Percentiles rank a stretch among this genome's conserved stretches.
These are phyloP conservation scores for Hymenoscyphus fraxineus DNA, from an alignment of 2,329 filamentous ascomycete genomes.

Conservation along the genomic window DNA sequence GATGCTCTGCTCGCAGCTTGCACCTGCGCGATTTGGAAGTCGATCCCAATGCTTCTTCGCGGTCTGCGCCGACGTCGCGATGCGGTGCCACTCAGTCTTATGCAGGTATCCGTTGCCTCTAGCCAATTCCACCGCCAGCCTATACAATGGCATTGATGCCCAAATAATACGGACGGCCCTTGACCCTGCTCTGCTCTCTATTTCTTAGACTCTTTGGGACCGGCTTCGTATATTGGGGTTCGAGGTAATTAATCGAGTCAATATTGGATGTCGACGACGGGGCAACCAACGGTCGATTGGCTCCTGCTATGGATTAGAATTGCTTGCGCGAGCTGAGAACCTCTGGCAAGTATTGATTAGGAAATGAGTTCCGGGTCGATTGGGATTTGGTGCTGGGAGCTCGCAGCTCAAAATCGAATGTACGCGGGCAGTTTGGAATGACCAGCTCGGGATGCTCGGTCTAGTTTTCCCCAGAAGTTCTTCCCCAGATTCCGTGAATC, in stretches of 20 bases:
- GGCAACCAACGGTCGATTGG: conserved; percentile 1
- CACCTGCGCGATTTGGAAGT: conserved; percentile 18
- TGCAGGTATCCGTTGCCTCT: conserved; percentile 31
- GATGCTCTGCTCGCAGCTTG: conserved; percentile 6
- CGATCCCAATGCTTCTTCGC: conserved; percentile 14
- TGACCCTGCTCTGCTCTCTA: conserved; percentile 11
- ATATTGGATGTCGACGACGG: conserved; percentile 7
- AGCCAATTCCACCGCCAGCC: conserved; percentile 19
- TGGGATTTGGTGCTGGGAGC: conserved; percentile 14
- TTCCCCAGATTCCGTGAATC: not conserved
- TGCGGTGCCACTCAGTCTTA: conserved; percentile 26
- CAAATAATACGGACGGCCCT: conserved; percentile 21
- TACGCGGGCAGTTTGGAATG: not conserved
- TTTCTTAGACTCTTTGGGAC: conserved; percentile 1
- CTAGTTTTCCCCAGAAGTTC: not conserved
- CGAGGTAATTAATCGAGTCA: conserved; percentile 1
- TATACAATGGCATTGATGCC: conserved; percentile 31
- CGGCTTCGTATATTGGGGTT: not conserved
- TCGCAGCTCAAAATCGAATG: not conserved
- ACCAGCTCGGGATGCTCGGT: not conserved
- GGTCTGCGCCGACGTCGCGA: conserved; percentile 11
- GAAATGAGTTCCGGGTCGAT: conserved; percentile 14
- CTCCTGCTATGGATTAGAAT: not conserved
- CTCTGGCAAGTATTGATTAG: not conserved
- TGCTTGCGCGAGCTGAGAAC: not conserved